phyloP scores from a whole-genome alignment of 2,329 filamentous ascomycete genomes.

The Pseudovirgaria hyperparasitica region DNA sequence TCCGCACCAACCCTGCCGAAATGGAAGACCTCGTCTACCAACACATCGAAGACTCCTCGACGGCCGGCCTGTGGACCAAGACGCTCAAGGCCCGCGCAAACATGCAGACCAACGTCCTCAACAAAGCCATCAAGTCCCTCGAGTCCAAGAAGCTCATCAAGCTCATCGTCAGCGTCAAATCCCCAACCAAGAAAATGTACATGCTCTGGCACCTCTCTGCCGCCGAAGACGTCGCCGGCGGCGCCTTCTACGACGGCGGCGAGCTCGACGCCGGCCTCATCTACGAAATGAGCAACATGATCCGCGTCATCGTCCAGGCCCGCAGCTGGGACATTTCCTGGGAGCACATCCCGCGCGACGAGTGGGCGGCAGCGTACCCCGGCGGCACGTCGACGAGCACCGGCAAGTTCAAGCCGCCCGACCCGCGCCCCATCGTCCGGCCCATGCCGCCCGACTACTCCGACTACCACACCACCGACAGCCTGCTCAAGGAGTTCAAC shows the following conservation, averaged over 20 bases:
- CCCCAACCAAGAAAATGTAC: constrained; percentile 88
- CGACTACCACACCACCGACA: constrained; percentile 66
- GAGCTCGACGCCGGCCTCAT: constrained; percentile 85
- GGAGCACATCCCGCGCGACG: constrained; percentile 22
- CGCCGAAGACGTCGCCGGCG: constrained; percentile 81
- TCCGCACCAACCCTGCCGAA: constrained; percentile 42
- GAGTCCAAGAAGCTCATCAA: constrained; percentile 73
- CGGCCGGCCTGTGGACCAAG: constrained; percentile 83
- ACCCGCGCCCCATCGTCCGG: constrained; percentile 10
- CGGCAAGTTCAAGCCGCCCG: constrained; percentile 14
- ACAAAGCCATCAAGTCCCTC: constrained; percentile 70
- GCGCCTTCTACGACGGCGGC: constrained; percentile 87
- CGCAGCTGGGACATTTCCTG: constrained; percentile 27
- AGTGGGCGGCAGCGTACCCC: constrained; percentile 10
- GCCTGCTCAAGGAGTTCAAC: constrained; percentile 65
- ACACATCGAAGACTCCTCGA: constrained; percentile 73
- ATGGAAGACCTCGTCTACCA: constrained; percentile 83
- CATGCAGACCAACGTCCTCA: constrained; percentile 72
- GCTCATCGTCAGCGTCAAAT: constrained; percentile 82
- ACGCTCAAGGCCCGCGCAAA: constrained; percentile 68
- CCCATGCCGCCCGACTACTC: constrained; percentile 48
- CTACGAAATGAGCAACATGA: constrained; percentile 55
- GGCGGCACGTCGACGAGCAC: constrained; percentile 21
- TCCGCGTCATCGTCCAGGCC: constrained; percentile 55
- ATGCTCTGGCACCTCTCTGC: constrained; percentile 78